Base-by-base conservation (phyloP, 495 filamentous ascomycete genomes). In the Saxispiralis lemnorum region DNA sequence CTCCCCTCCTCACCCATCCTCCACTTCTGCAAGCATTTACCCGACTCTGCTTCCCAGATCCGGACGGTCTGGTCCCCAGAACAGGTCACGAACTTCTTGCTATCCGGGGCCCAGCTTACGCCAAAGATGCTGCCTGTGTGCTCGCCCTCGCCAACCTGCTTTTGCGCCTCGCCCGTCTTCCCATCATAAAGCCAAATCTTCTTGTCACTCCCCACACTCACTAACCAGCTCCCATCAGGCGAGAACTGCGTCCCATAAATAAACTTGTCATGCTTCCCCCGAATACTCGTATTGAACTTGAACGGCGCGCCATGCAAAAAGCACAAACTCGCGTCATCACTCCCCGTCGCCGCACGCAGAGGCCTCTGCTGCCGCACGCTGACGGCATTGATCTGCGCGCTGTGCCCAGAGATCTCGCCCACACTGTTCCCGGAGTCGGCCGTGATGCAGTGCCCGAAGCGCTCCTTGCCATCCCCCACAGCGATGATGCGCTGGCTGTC, bases 401-500 rank as follows among this genome's bases (percentile, higher is more conserved):
- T 84, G 62, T 97, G 89, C 9, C 89, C 89, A 35, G 72, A 76
- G 20, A 97, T 81, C 62, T 94, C 86, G 36, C 89, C 89, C 10
- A 97, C 89, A 24, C 76, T 83, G 64, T 95, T 96, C 49, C 92
- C 89, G 56, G 80, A 87, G 56, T 96, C 92, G 55, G 83, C 88
- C 6, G 84, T 93, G 55, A 96, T 84, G 64, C 82, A 93, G 56
- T 88, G 86, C 13, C 89, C 92, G 60, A 80, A 93, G 41, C 83
- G 73, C 61, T 96, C 85, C 57, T 88, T 87, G 13, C 89, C 89
- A 45, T 95, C 79, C 17, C 89, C 89, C 15, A 96, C 92, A 9
- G 88, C 92, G 48, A 95, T 93, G 40, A 97, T 81, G 18, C 89
- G 79, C 64, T 94, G 86, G 39, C 81, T 87, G 60, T 97, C 89